These are phyloP conservation scores for Triglochin maritima DNA, from an alignment of 106 monocot genomes.

Conservation along the genomic window DNA sequence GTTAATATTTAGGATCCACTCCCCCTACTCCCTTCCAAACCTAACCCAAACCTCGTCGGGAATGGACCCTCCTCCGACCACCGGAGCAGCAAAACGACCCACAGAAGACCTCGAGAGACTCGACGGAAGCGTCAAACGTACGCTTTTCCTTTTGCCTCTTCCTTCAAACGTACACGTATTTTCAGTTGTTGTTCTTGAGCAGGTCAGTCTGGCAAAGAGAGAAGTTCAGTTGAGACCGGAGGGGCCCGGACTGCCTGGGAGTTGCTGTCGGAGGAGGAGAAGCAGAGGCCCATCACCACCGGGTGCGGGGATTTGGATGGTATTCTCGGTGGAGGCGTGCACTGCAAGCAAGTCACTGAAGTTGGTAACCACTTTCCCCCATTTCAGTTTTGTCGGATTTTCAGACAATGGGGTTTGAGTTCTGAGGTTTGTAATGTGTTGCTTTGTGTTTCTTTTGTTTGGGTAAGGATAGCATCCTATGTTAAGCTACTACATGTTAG, in stretches of 20 bases:
- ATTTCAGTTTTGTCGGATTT: neutral
- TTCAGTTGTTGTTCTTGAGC: neutral
- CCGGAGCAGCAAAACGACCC: no score
- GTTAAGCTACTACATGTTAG: no score
- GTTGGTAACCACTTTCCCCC: constrained; percentile 35
- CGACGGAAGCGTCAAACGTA: no score
- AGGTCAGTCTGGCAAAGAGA: neutral
- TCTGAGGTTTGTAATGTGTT: neutral
- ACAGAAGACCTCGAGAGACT: no score
- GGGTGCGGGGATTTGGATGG: constrained; percentile 61
- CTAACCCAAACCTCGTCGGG: no score
- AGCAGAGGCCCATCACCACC: constrained; percentile 60
- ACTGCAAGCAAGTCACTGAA: constrained; percentile 93
- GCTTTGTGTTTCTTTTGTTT: neutral
- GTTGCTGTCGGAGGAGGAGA: constrained; percentile 78
- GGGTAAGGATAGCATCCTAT: no score
- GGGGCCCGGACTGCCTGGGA: constrained; percentile 94
- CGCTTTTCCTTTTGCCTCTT: no score
- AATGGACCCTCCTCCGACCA: no score
- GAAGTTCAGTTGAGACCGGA: constrained; percentile 8
- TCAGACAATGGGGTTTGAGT: neutral
- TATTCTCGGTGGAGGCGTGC: constrained; percentile 93
- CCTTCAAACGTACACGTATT: no score
- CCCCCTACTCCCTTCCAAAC: no score
- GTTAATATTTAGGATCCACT: no score